Evolutionary conservation across 129 eudicot species (phyloP).

Genomic region (Tagetes patula): DNA sequence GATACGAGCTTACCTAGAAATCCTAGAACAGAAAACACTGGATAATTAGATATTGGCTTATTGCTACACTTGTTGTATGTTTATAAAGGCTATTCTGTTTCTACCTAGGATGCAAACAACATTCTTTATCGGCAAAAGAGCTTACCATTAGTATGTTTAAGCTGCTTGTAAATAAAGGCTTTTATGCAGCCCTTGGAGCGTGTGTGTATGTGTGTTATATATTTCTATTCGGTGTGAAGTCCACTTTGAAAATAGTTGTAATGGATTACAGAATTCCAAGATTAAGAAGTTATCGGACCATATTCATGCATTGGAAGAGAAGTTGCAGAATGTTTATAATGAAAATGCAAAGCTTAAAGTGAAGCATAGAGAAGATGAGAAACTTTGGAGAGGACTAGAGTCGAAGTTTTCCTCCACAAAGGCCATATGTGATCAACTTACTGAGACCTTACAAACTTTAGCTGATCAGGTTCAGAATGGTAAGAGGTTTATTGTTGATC

Average conservation of each 20-base stretch:
- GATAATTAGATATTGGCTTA: neutral
- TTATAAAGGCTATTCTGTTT: neutral
- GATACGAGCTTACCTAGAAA: neutral
- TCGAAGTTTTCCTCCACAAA: slow-evolving; percentile 85
- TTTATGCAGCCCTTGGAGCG: slow-evolving; percentile 3
- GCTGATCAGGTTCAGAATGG: slow-evolving; percentile 87
- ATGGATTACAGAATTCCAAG: slow-evolving; percentile 72
- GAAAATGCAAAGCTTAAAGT: slow-evolving; percentile 92
- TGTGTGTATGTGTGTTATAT: neutral
- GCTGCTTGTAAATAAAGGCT: slow-evolving; percentile 20
- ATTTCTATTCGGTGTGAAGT: slow-evolving; percentile 16
- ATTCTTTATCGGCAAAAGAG: slow-evolving; percentile 3
- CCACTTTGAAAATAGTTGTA: slow-evolving; percentile 10
- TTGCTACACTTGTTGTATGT: neutral
- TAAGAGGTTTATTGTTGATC: slow-evolving; percentile 29
- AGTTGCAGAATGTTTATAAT: slow-evolving; percentile 72
- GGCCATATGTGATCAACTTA: slow-evolving; percentile 81
- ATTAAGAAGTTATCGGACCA: slow-evolving; percentile 71
- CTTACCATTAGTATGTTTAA: slow-evolving; percentile 15
- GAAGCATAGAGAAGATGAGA: slow-evolving; percentile 89
- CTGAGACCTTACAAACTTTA: slow-evolving; percentile 70
- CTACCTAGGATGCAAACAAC: neutral
- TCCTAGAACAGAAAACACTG: neutral
- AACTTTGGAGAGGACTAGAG: slow-evolving; percentile 90
- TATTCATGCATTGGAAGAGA: slow-evolving; percentile 69